Base-by-base conservation (phyloP, 257 asterid genomes). In the Fraxinus excelsior region DNA sequence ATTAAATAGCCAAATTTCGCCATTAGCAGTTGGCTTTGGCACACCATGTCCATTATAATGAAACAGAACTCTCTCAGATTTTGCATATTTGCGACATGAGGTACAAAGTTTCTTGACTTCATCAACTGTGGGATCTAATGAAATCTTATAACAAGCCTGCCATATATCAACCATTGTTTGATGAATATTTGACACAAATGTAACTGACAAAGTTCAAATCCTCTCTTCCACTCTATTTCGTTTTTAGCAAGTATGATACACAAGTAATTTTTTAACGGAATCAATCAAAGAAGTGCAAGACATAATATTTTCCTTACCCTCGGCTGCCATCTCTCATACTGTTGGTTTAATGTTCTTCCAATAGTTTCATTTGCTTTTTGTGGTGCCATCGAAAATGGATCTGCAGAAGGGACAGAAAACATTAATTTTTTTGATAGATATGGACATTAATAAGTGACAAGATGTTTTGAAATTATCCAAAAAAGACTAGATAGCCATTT, bases 21-120 rank as follows among this genome's bases (percentile, higher is more conserved):
- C 99, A 81, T 85, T 96, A 11, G 94, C 88, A 25, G 99, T 91
- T 67, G 99, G 99, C 89, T 93, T 93, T 42, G 98, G 99, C 80
- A 96, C 99, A 74, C 99, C 99, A 86, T 93, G 98, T 37, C 99
- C 99, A 85, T 96, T 96, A 82, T 93, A 96, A 82, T 93, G 99
- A 86, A 89, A 96, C 70, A 96, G 88, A 79, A 96, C 99, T 89
- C 99, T 90, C 89, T 96, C 99, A 71, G 97, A 86, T 84, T 96
- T 96, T 19, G 98, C 99, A 90, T 85, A 84, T 82, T 96, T 93
- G 69, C 98, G 99, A 84, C 97, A 96, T 66, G 95, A 88, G 29
- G 96, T 88, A 85, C 97, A 96, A 65, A 93, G 90, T 80, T 96
- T 91, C 87, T 96, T 96, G 70, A 96, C 97, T 83, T 96, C 99